phyloP scores from a whole-genome alignment of 139 green algal genomes.

The Micromonas pusilla region DNA sequence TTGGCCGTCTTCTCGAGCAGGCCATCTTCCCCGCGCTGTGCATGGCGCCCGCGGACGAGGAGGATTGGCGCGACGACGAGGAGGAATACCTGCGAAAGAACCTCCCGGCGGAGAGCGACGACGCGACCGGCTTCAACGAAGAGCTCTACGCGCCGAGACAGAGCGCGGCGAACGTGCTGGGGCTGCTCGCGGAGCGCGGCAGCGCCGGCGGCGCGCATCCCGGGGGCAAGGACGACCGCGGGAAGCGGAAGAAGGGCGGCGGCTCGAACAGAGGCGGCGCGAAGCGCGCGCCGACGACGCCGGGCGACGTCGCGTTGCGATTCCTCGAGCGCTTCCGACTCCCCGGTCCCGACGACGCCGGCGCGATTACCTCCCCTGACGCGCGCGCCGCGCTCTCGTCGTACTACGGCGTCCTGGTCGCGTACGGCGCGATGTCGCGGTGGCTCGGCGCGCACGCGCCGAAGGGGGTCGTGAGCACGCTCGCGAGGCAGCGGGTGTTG shows the following conservation, averaged over 20 bases:
- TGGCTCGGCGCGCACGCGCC: background rate
- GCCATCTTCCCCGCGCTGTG: slow-evolving; percentile 20
- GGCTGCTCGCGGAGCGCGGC: background rate
- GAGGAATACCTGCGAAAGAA: slow-evolving; percentile 7
- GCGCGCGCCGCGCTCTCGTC: background rate
- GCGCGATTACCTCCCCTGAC: background rate
- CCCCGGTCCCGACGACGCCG: background rate
- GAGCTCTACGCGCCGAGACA: background rate
- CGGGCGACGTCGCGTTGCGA: background rate
- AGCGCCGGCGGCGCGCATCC: background rate
- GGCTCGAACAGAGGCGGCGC: background rate
- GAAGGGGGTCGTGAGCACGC: background rate
- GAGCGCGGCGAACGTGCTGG: slow-evolving; percentile 9
- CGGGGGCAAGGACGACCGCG: background rate
- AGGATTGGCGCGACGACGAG: background rate
- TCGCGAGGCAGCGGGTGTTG: background rate
- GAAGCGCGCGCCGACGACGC: background rate
- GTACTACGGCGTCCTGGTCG: slow-evolving; percentile 4
- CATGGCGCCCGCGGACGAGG: background rate
- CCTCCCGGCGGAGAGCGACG: background rate
- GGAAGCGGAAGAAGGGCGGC: background rate
- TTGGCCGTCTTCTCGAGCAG: background rate
- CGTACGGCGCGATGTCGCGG: background rate
- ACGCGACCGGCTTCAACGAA: background rate
- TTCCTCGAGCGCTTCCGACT: background rate